A percentile compares a stretch with the other conserved stretches of the same genome.
Conservation (phyloP, 768 basidiomycete genomes). For the Leccinum broughii region DNA sequence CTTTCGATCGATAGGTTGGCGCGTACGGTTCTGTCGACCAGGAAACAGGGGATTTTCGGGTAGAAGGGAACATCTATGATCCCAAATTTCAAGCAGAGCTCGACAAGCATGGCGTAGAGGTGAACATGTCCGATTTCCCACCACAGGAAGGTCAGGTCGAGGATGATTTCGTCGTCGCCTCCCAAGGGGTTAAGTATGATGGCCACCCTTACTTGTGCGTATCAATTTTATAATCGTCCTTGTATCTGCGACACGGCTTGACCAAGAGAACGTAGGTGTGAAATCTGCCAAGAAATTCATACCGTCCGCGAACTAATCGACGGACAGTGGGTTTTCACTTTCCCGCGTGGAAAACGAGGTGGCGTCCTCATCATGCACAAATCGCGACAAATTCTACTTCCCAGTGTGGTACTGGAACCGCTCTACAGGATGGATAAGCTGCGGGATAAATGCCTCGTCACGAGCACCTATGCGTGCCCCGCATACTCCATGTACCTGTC, state of each 20-base stretch:
- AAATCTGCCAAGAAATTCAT: not conserved
- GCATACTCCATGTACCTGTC: conserved; percentile 36
- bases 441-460: conserved; percentile 33
- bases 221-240: not conserved
- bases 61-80: conserved; percentile 39
- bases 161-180: conserved; percentile 23
- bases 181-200: conserved; percentile 14
- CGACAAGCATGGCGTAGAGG: conserved; percentile 3
- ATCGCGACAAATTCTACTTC: conserved; percentile 25
- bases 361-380: conserved; percentile 35
- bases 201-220: conserved; percentile 6
- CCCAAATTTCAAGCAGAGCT: conserved; percentile 19
- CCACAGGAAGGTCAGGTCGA: conserved; percentile 21
- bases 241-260: not conserved
- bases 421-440: conserved; percentile 29
- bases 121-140: conserved; percentile 19
- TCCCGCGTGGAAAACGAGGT: conserved; percentile 23
- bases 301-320: conserved; percentile 28
- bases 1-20: conserved; percentile 29
- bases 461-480: conserved; percentile 30
- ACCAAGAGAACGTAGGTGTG: not conserved
- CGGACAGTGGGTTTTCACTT: conserved; percentile 32
- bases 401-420: conserved; percentile 22
- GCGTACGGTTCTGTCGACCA: conserved; percentile 34
- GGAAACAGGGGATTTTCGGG: conserved; percentile 30